Percentiles rank a stretch among this genome's conserved stretches.
These are phyloP conservation scores for Aspergillus sp. DNA, from an alignment of 2,329 filamentous ascomycete species.

Conservation along the genomic window DNA sequence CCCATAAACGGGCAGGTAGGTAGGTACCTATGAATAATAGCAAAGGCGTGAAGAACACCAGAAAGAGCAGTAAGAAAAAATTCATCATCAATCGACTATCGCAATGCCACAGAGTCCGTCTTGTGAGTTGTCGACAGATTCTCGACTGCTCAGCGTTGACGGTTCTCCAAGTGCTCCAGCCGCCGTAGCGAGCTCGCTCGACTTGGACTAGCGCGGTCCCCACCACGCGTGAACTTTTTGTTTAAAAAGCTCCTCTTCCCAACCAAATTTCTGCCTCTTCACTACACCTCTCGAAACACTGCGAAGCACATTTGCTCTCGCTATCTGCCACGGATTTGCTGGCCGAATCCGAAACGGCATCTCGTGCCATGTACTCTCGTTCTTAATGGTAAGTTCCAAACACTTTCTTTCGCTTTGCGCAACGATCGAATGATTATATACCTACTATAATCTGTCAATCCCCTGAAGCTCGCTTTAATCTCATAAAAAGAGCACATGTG, in stretches of 20 bases:
- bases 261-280: conserved; percentile 23
- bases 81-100: conserved; percentile 30
- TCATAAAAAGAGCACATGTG: conserved; percentile 44
- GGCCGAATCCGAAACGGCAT: conserved; percentile 29
- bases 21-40: conserved; percentile 41
- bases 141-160: background rate
- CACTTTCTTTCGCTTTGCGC: background rate
- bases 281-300: conserved; percentile 18
- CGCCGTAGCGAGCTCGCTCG: conserved; percentile 15
- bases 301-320: background rate
- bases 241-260: conserved; percentile 15
- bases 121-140: background rate
- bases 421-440: conserved; percentile 65
- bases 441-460: conserved; percentile 79
- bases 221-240: conserved; percentile 21
- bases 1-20: conserved; percentile 5
- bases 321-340: conserved; percentile 31
- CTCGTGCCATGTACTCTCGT: conserved; percentile 20
- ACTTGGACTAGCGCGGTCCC: conserved; percentile 19
- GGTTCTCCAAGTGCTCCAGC: background rate
- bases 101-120: background rate
- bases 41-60: conserved; percentile 45
- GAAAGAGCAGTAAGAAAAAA: conserved; percentile 39
- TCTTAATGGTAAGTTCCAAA: conserved; percentile 36
- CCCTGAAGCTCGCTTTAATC: conserved; percentile 63